Evolutionary conservation across 495 filamentous ascomycete genomes (phyloP).

Genomic region (Antarctomyces pellizariae): DNA sequence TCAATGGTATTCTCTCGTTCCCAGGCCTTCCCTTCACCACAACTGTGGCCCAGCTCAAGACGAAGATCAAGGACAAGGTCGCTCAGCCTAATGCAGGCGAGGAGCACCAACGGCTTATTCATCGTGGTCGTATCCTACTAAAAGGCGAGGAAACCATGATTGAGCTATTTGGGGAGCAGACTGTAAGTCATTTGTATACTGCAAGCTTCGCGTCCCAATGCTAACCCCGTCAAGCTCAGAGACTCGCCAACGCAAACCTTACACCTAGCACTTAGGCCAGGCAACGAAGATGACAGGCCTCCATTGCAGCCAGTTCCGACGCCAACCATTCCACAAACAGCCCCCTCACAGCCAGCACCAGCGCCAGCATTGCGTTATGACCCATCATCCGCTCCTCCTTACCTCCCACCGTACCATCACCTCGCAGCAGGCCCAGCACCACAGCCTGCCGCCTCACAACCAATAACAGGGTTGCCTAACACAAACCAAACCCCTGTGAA

Average conservation of each 20-base stretch:
- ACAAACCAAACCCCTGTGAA: too few relatives aligned
- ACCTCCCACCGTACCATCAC: too few relatives aligned
- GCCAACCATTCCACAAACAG: slow-evolving; percentile 1
- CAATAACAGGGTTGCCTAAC: too few relatives aligned
- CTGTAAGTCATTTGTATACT: slow-evolving; percentile 21
- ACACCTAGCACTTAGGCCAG: slow-evolving; percentile 37
- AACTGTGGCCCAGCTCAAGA: slow-evolving; percentile 36
- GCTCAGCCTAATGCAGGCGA: slow-evolving; percentile 26
- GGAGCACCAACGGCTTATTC: slow-evolving; percentile 39
- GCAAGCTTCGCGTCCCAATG: background rate
- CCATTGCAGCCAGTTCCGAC: slow-evolving; percentile 7
- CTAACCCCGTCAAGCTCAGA: slow-evolving; percentile 17
- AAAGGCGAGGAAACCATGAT: slow-evolving; percentile 29
- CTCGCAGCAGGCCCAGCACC: too few relatives aligned
- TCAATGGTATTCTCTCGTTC: slow-evolving; percentile 29
- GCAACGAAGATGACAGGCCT: slow-evolving; percentile 13
- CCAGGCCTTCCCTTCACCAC: slow-evolving; percentile 25
- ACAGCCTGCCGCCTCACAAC: too few relatives aligned
- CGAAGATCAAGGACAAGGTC: slow-evolving; percentile 30
- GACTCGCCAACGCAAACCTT: slow-evolving; percentile 24
- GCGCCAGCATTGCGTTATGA: too few relatives aligned
- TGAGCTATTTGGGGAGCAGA: slow-evolving; percentile 29
- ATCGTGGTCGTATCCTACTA: slow-evolving; percentile 33
- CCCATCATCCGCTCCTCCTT: too few relatives aligned
- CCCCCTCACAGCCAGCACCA: too few relatives aligned